Base-by-base conservation (phyloP, 805 yeast genomes). In the Metschnikowia lachancei region DNA sequence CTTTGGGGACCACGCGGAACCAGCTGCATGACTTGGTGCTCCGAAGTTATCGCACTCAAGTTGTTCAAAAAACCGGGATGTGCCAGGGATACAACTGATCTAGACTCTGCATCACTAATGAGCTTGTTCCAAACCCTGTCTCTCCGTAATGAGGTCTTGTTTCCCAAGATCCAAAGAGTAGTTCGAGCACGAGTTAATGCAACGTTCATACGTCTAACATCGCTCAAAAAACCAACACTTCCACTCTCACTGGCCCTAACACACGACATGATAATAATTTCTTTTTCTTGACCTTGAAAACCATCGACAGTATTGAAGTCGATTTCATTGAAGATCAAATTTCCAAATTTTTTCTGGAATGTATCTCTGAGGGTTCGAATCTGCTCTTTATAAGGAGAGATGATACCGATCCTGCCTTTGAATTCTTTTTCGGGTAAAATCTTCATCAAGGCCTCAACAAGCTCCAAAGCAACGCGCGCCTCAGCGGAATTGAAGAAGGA, bases 261-360 rank as follows among this genome's bases (percentile, higher is more conserved):
- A 79, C 98, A 92, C 0, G 98, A 90, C 74, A 94, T 84, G 40
- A 94, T 79, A 51, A 94, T 88, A 39, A 94, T 81, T 52, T 92
- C 97, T 64, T 92, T 94, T 62, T 94, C 99, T 65, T 94, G 98
- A 53, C 96, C 97, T 70, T 90, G 99, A 63, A 91, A 94, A 1
- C 98, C 99, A 75, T 94, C 99, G 50, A 94, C 90, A 0, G 99
- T 89, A 60, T 91, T 90, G 67, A 94, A 90, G 60, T 87, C 95
- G 40, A 95, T 81, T 43, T 79, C 83, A 26, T 78, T 74, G 16
- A 76, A 63, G 29, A 92, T 84, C 3, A 69, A 59, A 2, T 69
- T 69, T 10, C 98, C 98, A 58, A 77, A 85, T 44, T 70, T 69
- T 13, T 70, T 69, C 5, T 68, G 62, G 58, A 94, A 92, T 1